Percentiles rank a stretch among this genome's conserved stretches.
Evolutionary conservation across 495 filamentous ascomycete species (phyloP).

Genomic region (Xylaria acuta): DNA sequence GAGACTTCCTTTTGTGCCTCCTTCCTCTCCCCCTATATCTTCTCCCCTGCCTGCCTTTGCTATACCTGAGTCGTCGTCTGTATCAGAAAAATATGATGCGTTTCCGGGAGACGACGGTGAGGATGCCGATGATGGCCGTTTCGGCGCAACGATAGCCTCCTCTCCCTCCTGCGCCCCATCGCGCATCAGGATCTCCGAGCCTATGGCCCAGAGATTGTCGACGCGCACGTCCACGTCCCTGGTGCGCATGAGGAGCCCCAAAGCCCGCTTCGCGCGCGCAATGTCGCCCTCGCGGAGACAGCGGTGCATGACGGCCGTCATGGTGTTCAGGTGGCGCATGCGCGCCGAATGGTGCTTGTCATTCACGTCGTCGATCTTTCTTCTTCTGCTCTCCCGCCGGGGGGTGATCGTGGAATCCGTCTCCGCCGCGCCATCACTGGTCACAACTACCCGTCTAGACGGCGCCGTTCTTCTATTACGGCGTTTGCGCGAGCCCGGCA

Average conservation of each 20-base stretch:
- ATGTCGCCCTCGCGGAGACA: constrained; percentile 49
- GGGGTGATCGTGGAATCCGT: constrained; percentile 3
- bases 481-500: constrained; percentile 28
- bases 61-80: not conserved
- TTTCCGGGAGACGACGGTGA: not conserved
- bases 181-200: constrained; percentile 51
- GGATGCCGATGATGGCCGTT: not conserved
- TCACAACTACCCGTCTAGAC: not conserved
- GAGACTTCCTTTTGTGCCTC: not conserved
- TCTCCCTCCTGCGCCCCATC: constrained; percentile 42
- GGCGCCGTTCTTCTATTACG: not conserved
- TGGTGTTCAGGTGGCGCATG: constrained; percentile 38
- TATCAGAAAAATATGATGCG: not conserved
- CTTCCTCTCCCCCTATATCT: not conserved
- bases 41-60: not conserved
- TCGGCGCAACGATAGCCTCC: not conserved
- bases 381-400: not conserved
- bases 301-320: constrained; percentile 44
- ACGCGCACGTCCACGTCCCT: constrained; percentile 45
- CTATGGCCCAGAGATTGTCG: constrained; percentile 49
- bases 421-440: not conserved
- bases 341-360: constrained; percentile 24
- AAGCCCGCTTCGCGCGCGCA: constrained; percentile 44
- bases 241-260: constrained; percentile 45
- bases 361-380: not conserved